Conservation (phyloP, 768 basidiomycete genomes). For the Pholiota microspora region DNA sequence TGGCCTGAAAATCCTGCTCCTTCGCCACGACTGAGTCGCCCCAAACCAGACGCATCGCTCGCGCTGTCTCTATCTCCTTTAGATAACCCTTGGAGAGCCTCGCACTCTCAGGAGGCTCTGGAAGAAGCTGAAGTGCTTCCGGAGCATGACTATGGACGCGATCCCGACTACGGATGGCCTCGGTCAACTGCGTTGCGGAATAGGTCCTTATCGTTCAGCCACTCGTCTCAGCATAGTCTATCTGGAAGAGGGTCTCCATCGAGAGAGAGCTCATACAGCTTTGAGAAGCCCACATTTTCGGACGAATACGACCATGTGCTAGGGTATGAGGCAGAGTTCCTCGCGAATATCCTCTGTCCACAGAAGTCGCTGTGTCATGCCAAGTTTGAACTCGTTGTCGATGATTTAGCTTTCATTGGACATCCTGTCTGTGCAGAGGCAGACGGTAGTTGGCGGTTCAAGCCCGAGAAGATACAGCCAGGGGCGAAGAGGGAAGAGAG, state of each 20-base stretch:
- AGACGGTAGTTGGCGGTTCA: constrained; percentile 77
- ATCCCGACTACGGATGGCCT: constrained; percentile 64
- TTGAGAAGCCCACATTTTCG: constrained; percentile 30
- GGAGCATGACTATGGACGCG: constrained; percentile 23
- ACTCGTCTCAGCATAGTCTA: constrained; percentile 39
- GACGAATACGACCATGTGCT: constrained; percentile 70
- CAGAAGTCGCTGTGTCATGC: constrained; percentile 82
- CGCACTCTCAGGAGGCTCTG: constrained; percentile 43
- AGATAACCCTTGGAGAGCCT: constrained; percentile 75
- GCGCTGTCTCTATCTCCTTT: constrained; percentile 51
- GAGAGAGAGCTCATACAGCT: constrained; percentile 38
- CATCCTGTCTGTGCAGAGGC: constrained; percentile 78
- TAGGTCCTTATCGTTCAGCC: constrained; percentile 51
- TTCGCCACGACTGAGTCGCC: constrained; percentile 68
- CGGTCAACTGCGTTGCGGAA: constrained; percentile 47
- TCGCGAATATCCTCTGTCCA: constrained; percentile 81
- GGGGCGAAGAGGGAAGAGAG: constrained; percentile 56
- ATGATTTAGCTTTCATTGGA: constrained; percentile 90
- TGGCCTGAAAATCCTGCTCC: constrained; percentile 78
- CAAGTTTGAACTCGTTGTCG: constrained; percentile 90
- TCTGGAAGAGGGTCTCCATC: constrained; percentile 53
- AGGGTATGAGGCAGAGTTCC: constrained; percentile 76
- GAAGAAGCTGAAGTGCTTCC: constrained; percentile 19
- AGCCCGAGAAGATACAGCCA: constrained; percentile 53
- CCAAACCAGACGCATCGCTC: constrained; percentile 47